phyloP scores from a whole-genome alignment of 495 filamentous ascomycete species.

The Xylaria acuta region DNA sequence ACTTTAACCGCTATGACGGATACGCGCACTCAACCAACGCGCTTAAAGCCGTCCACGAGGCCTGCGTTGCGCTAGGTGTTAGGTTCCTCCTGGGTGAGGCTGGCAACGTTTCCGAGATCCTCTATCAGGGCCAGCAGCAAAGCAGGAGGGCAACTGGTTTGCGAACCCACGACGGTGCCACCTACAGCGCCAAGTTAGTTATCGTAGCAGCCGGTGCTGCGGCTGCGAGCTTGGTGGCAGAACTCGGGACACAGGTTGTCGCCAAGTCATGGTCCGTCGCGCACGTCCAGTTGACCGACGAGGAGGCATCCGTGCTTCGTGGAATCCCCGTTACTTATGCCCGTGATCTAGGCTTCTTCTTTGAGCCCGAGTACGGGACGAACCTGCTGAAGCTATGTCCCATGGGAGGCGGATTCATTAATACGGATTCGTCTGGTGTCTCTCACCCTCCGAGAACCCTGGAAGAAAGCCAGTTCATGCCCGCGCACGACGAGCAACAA shows the following conservation, averaged over 20 bases:
- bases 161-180: slow-evolving; percentile 19
- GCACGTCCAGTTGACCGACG: slow-evolving; percentile 59
- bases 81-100: slow-evolving; percentile 39
- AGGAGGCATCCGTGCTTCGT: slow-evolving; percentile 56
- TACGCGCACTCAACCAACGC: slow-evolving; percentile 60
- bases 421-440: slow-evolving; percentile 34
- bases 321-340: slow-evolving; percentile 62
- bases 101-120: slow-evolving; percentile 22
- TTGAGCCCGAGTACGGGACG: slow-evolving; percentile 62
- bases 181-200: slow-evolving; percentile 25
- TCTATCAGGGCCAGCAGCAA: background rate
- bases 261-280: slow-evolving; percentile 60
- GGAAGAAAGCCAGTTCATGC: slow-evolving; percentile 48
- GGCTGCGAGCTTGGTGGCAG: slow-evolving; percentile 33
- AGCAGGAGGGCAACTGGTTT: slow-evolving; percentile 18
- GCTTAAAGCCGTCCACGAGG: slow-evolving; percentile 34
- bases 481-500: slow-evolving; percentile 54
- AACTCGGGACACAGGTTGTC: slow-evolving; percentile 46
- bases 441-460: slow-evolving; percentile 39
- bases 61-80: slow-evolving; percentile 40
- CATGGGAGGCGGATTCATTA: slow-evolving; percentile 60
- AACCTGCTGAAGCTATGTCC: slow-evolving; percentile 62
- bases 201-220: slow-evolving; percentile 38
- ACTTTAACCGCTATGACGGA: slow-evolving; percentile 60
- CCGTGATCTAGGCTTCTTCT: slow-evolving; percentile 65